Percentiles rank a stretch among this genome's conserved stretches.
Conservation (phyloP, 1,139 yeast species). For the Tardiomyces depauwii region DNA sequence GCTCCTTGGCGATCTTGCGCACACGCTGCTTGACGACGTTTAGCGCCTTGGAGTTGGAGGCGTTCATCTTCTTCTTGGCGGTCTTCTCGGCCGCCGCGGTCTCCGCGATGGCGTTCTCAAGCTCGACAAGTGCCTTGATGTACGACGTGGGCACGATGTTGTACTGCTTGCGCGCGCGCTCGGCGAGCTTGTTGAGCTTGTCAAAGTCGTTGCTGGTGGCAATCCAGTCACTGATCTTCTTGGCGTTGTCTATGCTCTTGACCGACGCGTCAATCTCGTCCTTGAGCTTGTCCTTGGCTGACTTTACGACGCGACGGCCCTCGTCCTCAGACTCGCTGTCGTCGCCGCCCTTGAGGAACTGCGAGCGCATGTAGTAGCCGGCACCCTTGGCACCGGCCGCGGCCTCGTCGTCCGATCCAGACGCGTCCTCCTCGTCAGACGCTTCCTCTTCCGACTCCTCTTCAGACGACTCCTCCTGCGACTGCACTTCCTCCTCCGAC, state of each 20-base stretch:
- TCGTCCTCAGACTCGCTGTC: conserved; percentile 49
- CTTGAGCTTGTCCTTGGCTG: conserved; percentile 83
- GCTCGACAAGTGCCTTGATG: conserved; percentile 55
- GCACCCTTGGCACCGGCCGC: conserved; percentile 28
- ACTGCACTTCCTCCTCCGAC: conserved; percentile 23
- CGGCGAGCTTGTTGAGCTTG: conserved; percentile 66
- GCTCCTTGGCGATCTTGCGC: conserved; percentile 67
- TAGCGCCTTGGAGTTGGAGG: conserved; percentile 77
- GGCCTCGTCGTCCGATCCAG: conserved; percentile 19
- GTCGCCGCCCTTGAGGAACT: conserved; percentile 36
- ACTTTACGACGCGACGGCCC: conserved; percentile 69
- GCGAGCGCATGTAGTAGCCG: conserved; percentile 15
- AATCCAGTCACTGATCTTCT: conserved; percentile 71
- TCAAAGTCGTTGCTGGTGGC: conserved; percentile 37
- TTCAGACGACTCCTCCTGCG: conserved; percentile 39
- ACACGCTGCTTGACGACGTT: conserved; percentile 85
- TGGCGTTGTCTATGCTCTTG: conserved; percentile 60
- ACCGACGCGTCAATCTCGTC: conserved; percentile 72
- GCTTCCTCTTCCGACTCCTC: conserved; percentile 27
- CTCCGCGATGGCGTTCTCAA: conserved; percentile 60
- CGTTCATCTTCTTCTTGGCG: conserved; percentile 60
- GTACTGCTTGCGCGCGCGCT: conserved; percentile 66
- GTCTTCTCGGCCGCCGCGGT: conserved; percentile 47
- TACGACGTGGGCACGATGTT: conserved; percentile 58
- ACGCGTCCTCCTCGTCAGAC: conserved; percentile 25